These are phyloP conservation scores for Thinopyrum obtusiflorum DNA, from an alignment of 202 grass and related monocot genomes.

Conservation along the genomic window DNA sequence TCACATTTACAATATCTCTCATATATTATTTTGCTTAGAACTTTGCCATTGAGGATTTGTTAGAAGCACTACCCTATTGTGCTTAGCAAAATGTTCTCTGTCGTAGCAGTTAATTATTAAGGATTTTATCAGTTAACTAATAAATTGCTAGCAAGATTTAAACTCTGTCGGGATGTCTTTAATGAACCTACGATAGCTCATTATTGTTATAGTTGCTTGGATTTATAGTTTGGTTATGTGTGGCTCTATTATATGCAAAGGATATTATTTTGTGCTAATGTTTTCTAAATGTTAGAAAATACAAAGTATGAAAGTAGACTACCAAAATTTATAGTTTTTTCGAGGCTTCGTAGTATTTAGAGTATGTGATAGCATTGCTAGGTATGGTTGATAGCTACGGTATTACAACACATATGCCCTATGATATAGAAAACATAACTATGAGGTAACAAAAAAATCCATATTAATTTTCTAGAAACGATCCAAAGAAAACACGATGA, in stretches of 20 bases:
- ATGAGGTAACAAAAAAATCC: not conserved
- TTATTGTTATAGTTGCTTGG: not conserved
- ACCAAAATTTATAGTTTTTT: not conserved
- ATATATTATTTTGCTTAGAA: not conserved
- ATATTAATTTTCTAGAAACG: too few relatives aligned
- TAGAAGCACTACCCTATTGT: not conserved
- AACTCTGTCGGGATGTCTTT: not conserved
- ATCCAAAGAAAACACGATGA: too few relatives aligned
- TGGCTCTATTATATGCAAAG: not conserved
- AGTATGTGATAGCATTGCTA: not conserved
- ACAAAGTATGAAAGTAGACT: not conserved
- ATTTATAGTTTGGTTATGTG: not conserved
- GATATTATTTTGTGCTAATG: not conserved
- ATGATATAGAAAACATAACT: not conserved
- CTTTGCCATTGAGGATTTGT: not conserved
- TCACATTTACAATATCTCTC: not conserved
- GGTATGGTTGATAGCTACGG: not conserved
- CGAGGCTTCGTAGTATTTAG: not conserved
- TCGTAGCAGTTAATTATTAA: not conserved
- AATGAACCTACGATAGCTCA: not conserved
- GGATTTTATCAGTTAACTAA: not conserved
- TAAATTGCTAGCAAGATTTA: not conserved
- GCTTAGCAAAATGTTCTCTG: not conserved
- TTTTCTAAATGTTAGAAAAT: not conserved
- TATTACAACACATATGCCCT: not conserved